Evolutionary conservation across 192 early-diverging fungal genomes (phyloP), one percentile per base, ranked within the genome.

Genomic region (Podila verticillata): DNA sequence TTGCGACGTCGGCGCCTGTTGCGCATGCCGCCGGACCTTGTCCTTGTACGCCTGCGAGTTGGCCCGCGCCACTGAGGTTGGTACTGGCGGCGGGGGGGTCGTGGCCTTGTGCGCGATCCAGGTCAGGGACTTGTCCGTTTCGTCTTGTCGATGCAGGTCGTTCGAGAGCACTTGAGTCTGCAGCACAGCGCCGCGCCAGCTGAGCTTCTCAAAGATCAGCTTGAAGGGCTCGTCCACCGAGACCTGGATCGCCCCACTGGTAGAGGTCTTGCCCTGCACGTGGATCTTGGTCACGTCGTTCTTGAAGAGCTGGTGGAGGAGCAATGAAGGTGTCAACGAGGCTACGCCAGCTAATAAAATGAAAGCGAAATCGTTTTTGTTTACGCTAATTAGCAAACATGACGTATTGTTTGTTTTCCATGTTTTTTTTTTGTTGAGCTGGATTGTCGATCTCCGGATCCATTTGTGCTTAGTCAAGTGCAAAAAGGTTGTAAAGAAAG

Each of bases 261-360:
- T 49, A 24, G 77, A 29, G 20, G 47, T 54, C 28, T 72, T 80
- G 22, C 77, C 77, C 61, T 72, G 77, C 15, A 80, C 77, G 26
- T 80, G 66, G 61, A 80, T 80, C 70, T 80, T 80, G 26, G 70
- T 80, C 20, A 80, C 77, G 48, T 80, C 63, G 66, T 80, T 66
- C 2, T 61, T 48, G 66, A 80, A 80, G 6, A 80, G 60, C 28
- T 66, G 31, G 47, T 80, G 77, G 19, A 80, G 51, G 12, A 80
- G 51, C 13, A 71, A 32, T 0, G 70, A 72, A 0, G 77, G 77
- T 5, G 77, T 72, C 17, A 80, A 15, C 0, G 77, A 72, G 8
- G 35, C 65, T 9, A 72, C 61, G 9, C 61, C 70, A 64, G 77
- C 77, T 80, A 57, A 30, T 48, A 28, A 19, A 15, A 24, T 48